Evolutionary conservation across 139 green algal genomes (phyloP).

Genomic region (Haematococcus lacustris): DNA sequence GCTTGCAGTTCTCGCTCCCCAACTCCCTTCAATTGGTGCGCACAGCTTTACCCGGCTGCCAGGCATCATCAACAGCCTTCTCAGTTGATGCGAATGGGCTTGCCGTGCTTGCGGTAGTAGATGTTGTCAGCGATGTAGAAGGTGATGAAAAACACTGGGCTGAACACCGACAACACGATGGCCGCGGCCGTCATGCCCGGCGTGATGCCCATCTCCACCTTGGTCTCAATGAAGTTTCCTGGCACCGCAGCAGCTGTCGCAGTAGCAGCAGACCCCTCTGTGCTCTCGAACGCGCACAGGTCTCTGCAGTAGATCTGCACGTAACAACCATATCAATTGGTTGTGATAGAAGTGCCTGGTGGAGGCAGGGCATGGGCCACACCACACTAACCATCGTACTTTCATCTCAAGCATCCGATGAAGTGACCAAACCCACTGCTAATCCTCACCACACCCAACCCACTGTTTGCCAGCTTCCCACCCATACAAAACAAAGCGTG

Average conservation of each 20-base stretch:
- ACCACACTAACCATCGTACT: not conserved
- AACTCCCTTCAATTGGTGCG: too few relatives aligned
- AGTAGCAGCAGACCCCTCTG: slow-evolving; percentile 6
- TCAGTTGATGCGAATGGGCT: too few relatives aligned
- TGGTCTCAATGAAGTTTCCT: slow-evolving; percentile 13
- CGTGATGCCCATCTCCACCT: slow-evolving; percentile 17
- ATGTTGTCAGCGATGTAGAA: too few relatives aligned
- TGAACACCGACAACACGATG: slow-evolving; percentile 28
- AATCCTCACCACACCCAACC: too few relatives aligned
- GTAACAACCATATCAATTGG: not conserved
- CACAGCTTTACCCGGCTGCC: too few relatives aligned
- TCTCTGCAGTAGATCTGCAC: slow-evolving; percentile 5
- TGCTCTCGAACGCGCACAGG: slow-evolving; percentile 14
- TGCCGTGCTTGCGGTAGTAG: too few relatives aligned
- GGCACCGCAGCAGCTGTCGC: slow-evolving; percentile 6
- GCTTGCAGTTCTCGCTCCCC: too few relatives aligned
- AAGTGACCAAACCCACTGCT: too few relatives aligned
- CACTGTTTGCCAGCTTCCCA: too few relatives aligned
- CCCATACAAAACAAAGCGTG: not conserved
- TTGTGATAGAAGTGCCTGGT: not conserved
- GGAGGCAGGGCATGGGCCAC: not conserved
- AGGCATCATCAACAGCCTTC: too few relatives aligned
- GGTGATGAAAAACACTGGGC: slow-evolving; percentile 21
- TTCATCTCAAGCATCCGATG: not conserved
- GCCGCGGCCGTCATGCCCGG: slow-evolving; percentile 18